These are phyloP conservation scores for Pseudogymnoascus sp. DNA, from an alignment of 2,329 filamentous ascomycete species.

Conservation along the genomic window DNA sequence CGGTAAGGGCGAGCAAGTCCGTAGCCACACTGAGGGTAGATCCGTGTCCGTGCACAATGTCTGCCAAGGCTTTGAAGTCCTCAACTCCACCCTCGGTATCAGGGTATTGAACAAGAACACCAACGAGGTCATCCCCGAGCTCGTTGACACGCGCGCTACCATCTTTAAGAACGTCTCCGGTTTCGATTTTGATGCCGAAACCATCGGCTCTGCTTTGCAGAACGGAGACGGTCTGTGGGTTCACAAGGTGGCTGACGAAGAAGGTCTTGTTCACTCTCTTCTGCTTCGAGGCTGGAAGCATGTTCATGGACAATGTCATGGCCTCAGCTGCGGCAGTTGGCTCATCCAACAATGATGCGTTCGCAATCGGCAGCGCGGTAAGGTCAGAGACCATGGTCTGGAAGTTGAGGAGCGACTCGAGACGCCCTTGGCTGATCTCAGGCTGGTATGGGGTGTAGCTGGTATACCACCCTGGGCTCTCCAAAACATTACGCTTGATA, in stretches of 20 bases:
- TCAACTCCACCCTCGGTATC: slow-evolving; percentile 77
- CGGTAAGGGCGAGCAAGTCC: slow-evolving; percentile 78
- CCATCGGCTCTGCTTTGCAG: slow-evolving; percentile 79
- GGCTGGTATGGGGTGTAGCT: slow-evolving; percentile 97
- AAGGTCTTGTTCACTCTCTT: slow-evolving; percentile 73
- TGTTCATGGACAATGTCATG: slow-evolving; percentile 85
- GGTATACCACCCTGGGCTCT: slow-evolving; percentile 95
- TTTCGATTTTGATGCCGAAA: slow-evolving; percentile 76
- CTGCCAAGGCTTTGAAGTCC: slow-evolving; percentile 67
- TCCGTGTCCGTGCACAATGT: slow-evolving; percentile 68
- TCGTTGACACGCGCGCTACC: slow-evolving; percentile 60
- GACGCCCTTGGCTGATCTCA: slow-evolving; percentile 89
- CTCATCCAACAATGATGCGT: slow-evolving; percentile 87
- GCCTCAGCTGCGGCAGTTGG: slow-evolving; percentile 89
- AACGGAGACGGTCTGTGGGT: slow-evolving; percentile 80
- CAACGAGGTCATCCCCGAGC: slow-evolving; percentile 74
- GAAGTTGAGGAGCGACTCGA: slow-evolving; percentile 91
- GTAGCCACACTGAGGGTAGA: slow-evolving; percentile 82
- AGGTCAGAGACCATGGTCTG: slow-evolving; percentile 88
- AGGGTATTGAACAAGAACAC: slow-evolving; percentile 91
- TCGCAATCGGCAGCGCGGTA: slow-evolving; percentile 79
- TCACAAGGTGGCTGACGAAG: slow-evolving; percentile 73
- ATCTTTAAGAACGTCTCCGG: slow-evolving; percentile 63
- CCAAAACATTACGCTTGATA: slow-evolving; percentile 85
- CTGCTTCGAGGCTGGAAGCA: slow-evolving; percentile 61